Evolutionary conservation across 257 asterid genomes (phyloP), one percentile per base, ranked within the genome.

Genomic region (Jacaranda mimosifolia): DNA sequence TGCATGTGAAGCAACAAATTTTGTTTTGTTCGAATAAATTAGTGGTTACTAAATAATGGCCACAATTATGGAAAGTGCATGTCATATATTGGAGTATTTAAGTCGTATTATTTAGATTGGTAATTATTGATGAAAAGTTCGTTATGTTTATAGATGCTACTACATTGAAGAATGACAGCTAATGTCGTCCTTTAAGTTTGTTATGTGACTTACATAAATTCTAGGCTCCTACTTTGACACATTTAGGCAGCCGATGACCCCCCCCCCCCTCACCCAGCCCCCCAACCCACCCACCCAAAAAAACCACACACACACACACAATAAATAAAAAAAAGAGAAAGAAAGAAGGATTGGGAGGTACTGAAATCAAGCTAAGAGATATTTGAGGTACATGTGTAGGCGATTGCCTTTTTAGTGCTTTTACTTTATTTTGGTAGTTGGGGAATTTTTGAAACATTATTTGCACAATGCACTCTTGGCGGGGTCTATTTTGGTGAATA

Each of bases 161-260:
- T 55, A 46, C 51, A 15, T 51, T 42, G 60, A 62, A 56, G 70
- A 56, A 48, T 67, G 64, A 38, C 63, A 69, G 60, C 26, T 78
- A 75, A 45, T 48, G 63, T 58, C 51, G 68, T 59, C 36, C 39
- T 39, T 73, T 40, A 66, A 42, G 71, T 73, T 63, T 13, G 58
- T 69, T 64, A 42, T 4, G 17, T 15, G 63, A 63, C 21, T 38
- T 73, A 64, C 42, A 42, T 49, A 68, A 52, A 11, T 26, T 9
- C 6, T 63, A 32, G 17, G 59, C 51, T 63, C 56, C 17, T 36
- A n/a, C 10, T 36, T 55, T 21, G 18, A 71, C 88, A 78, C 76
- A 67, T 78, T 83, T 79, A 4, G 46, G 21, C 17, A 46, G 73
- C 56, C 35, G 38, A 72, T 60, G 48, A 32, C 63, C 35, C 49